Evolutionary conservation across 2,329 filamentous ascomycete species (phyloP), one percentile per base, ranked within the genome.

Genomic region (Aspergillus japonicus): DNA sequence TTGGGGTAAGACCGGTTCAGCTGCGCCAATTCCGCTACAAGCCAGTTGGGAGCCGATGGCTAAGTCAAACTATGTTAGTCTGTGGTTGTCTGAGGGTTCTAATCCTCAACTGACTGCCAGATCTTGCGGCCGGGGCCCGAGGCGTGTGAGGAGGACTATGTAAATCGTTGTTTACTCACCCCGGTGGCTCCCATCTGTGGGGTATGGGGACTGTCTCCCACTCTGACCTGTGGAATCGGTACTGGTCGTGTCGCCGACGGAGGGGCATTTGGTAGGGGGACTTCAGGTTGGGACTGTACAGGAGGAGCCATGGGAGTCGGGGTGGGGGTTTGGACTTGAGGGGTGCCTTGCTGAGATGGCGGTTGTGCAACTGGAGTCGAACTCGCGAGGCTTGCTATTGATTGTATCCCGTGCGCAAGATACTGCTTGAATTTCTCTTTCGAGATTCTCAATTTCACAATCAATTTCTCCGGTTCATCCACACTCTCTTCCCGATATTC

Each of bases 31-130:
- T 91, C 89, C 42, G 83, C 78, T 59, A 83, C 81, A 58, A 99
- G 89, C 95, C 95, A 98, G 58, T 85, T 81, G n/a, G 94, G 93
- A 19, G 92, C 88, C 7, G 90, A 87, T 60, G 92, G 91, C 92
- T 96, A 66, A 33, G 61, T 70, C 58, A 60, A 39, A 54, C 51
- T 31, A 26, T 62, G 59, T 60, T 47, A 54, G 57, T 65, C 47
- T 33, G 53, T 55, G 53, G 53, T 31, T 55, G 53, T 48, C 16
- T 47, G 42, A 26, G 53, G 53, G 33, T 31, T 29, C n/a, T 55
- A n/a, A 21, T 55, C 50, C 39, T 42, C 19, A 42, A 35, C 33
- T 35, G 12, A 35, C 33, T 35, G 52, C 31, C 47, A 47, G 51
- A 29, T 35, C 12, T 47, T 70, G 31, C 59, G 52, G 50, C 62